Conservation (phyloP, 352 stramenopile genomes). For the Pythium aquatile region DNA sequence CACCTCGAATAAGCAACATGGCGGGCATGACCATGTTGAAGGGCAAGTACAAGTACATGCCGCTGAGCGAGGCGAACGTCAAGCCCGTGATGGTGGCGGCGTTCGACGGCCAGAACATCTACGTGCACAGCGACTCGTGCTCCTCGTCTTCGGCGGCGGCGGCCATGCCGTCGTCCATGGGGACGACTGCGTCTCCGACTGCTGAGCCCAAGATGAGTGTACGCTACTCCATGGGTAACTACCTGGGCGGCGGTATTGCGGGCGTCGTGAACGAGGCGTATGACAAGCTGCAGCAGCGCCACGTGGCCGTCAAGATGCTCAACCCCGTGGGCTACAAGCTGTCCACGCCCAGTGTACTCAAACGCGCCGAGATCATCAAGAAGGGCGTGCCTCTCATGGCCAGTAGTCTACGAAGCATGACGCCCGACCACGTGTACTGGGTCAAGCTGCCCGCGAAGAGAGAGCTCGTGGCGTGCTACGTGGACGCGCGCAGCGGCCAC, state of each 20-base stretch:
- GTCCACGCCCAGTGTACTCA: slow-evolving; percentile 60
- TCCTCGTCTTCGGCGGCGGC: neutral
- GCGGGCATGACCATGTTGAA: slow-evolving; percentile 28
- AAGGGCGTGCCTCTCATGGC: slow-evolving; percentile 49
- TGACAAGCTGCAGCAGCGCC: slow-evolving; percentile 68
- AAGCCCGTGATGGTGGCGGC: slow-evolving; percentile 64
- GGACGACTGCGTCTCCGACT: neutral
- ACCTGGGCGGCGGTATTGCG: slow-evolving; percentile 90
- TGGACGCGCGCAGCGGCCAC: slow-evolving; percentile 27
- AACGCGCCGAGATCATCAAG: slow-evolving; percentile 87
- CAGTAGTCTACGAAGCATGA: slow-evolving; percentile 44
- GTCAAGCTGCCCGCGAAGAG: slow-evolving; percentile 57
- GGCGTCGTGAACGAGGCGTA: slow-evolving; percentile 92
- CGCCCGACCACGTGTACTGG: slow-evolving; percentile 79
- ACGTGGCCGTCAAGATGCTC: slow-evolving; percentile 96
- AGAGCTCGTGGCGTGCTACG: slow-evolving; percentile 74
- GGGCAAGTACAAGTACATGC: slow-evolving; percentile 79
- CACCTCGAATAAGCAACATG: slow-evolving; percentile 15
- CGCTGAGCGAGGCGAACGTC: slow-evolving; percentile 81
- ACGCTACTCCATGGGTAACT: slow-evolving; percentile 89
- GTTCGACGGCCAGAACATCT: slow-evolving; percentile 82
- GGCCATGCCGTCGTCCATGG: slow-evolving; percentile 6
- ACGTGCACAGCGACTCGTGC: slow-evolving; percentile 29
- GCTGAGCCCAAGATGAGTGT: slow-evolving; percentile 27
- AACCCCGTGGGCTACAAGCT: slow-evolving; percentile 96